Percentiles rank a stretch among this genome's conserved stretches.
These are phyloP conservation scores for Naganishia sp. DNA, from an alignment of 1,284 basidiomycete species.

Conservation along the genomic window DNA sequence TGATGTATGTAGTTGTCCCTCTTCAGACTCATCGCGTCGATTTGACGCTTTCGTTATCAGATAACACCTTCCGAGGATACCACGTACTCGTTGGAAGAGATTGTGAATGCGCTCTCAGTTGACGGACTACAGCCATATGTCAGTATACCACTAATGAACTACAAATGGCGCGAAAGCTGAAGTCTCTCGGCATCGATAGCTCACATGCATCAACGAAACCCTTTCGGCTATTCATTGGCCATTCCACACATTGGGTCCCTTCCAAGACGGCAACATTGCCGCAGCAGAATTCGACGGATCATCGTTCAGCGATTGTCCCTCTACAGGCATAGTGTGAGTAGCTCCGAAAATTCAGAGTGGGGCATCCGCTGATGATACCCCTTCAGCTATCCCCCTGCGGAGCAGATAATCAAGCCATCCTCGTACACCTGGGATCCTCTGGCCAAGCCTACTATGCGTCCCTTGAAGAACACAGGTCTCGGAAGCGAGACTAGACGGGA, in stretches of 20 bases:
- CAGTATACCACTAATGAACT: constrained; percentile 24
- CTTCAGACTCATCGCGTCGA: not conserved
- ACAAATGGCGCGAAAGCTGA: constrained; percentile 7
- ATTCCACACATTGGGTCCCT: constrained; percentile 41
- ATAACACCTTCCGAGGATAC: constrained; percentile 51
- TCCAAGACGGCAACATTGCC: constrained; percentile 42
- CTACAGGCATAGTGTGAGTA: constrained; percentile 48
- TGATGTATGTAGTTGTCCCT: constrained; percentile 41
- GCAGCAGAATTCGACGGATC: constrained; percentile 34
- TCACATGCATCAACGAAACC: constrained; percentile 45
- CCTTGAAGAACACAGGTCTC: constrained; percentile 38
- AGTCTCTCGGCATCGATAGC: constrained; percentile 30
- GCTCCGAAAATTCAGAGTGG: too few species aligned
- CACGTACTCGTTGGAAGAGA: constrained; percentile 45
- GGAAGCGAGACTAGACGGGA: not conserved
- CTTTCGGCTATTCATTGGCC: constrained; percentile 47
- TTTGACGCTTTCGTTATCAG: constrained; percentile 34
- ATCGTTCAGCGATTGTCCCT: constrained; percentile 43
- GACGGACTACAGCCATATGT: constrained; percentile 42
- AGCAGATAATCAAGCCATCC: constrained; percentile 37
- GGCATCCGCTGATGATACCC: not conserved
- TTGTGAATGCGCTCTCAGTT: constrained; percentile 40
- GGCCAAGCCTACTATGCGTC: constrained; percentile 46
- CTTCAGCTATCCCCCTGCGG: constrained; percentile 45
- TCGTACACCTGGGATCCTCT: constrained; percentile 48